phyloP scores from a whole-genome alignment of 495 filamentous ascomycete genomes.

The Penicillium macrosclerotiorum region DNA sequence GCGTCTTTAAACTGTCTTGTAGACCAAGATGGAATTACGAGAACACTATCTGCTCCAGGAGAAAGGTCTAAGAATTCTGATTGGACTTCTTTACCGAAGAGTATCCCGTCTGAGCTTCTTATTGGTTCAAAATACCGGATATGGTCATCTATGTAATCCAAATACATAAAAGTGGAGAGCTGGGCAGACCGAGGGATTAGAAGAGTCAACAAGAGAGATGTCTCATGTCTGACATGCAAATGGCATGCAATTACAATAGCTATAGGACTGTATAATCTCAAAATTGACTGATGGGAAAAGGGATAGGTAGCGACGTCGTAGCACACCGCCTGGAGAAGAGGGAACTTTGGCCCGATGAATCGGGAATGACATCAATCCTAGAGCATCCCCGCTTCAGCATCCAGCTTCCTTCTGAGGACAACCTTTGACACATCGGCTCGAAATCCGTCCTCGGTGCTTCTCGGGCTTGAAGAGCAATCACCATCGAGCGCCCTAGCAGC shows the following conservation, averaged over 20 bases:
- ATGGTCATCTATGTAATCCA: conserved; percentile 1
- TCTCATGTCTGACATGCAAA: neutral
- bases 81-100: conserved; percentile 5
- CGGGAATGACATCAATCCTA: conserved; percentile 24
- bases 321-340: neutral
- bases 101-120: fast-evolving
- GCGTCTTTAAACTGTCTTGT: neutral
- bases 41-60: conserved; percentile 14
- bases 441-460: conserved; percentile 28
- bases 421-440: conserved; percentile 10
- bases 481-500: conserved; percentile 8
- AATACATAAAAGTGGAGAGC: conserved; percentile 1
- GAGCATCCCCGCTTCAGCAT: conserved; percentile 16
- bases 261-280: too few species aligned
- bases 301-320: too few species aligned
- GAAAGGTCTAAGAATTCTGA: fast-evolving
- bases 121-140: conserved; percentile 6
- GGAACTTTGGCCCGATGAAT: neutral
- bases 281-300: too few species aligned
- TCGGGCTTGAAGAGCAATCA: conserved; percentile 29
- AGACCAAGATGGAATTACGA: conserved; percentile 5
- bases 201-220: too few species aligned
- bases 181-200: too few species aligned
- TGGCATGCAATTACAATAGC: neutral
- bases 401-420: conserved; percentile 27